These are phyloP conservation scores for Phytophthora citrophthora DNA, from an alignment of 352 stramenopile genomes.

Conservation along the genomic window DNA sequence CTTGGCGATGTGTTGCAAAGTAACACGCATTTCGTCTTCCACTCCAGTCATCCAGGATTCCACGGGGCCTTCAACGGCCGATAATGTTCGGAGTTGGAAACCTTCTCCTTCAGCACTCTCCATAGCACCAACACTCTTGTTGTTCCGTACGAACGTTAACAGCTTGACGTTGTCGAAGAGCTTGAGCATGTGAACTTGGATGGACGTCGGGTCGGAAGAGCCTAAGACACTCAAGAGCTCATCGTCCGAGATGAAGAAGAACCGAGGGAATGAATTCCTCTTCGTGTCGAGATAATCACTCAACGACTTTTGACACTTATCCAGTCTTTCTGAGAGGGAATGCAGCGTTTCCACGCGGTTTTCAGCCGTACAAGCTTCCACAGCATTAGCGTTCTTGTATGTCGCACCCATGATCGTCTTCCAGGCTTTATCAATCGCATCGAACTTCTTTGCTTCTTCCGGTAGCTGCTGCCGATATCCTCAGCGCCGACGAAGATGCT, in stretches of 20 bases:
- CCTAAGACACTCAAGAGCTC: slow-evolving; percentile 92
- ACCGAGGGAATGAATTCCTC: slow-evolving; percentile 91
- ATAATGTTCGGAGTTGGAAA: slow-evolving; percentile 84
- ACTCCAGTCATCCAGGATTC: slow-evolving; percentile 94
- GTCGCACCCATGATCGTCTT: slow-evolving; percentile 93
- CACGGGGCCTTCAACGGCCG: slow-evolving; percentile 90
- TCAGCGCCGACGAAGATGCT: slow-evolving; percentile 94
- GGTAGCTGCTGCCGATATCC: slow-evolving; percentile 94
- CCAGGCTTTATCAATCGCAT: slow-evolving; percentile 93
- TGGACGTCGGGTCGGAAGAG: slow-evolving; percentile 91
- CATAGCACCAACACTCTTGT: slow-evolving; percentile 92
- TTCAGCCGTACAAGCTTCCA: slow-evolving; percentile 90
- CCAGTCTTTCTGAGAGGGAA: slow-evolving; percentile 86
- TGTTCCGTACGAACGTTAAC: slow-evolving; percentile 89
- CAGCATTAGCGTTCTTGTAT: slow-evolving; percentile 92
- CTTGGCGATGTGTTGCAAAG: slow-evolving; percentile 91
- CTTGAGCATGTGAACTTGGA: slow-evolving; percentile 96
- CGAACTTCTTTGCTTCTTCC: slow-evolving; percentile 95
- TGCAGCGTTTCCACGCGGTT: slow-evolving; percentile 90
- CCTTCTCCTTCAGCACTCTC: slow-evolving; percentile 91
- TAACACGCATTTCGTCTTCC: slow-evolving; percentile 91
- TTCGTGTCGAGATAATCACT: slow-evolving; percentile 93
- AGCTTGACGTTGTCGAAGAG: slow-evolving; percentile 96
- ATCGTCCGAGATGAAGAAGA: slow-evolving; percentile 96
- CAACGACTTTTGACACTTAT: slow-evolving; percentile 92